Evolutionary conservation across 179 eudicot genomes (phyloP), one percentile per base, ranked within the genome.

Genomic region (Carnegiea gigantea): DNA sequence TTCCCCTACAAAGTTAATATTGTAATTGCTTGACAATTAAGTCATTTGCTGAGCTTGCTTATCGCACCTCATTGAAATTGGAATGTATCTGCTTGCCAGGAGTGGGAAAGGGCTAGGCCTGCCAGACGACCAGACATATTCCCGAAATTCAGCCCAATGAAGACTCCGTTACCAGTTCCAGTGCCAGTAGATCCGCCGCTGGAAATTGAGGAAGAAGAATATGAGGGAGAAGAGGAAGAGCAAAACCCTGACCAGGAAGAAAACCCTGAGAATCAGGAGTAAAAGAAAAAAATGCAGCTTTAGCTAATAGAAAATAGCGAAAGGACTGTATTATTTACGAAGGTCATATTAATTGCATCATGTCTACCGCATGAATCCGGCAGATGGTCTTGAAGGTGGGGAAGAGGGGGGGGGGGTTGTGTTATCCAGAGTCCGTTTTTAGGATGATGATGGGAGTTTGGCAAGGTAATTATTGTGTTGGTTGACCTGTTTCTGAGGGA

Each of bases 81-180:
- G 23, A 54, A 54, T 54, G 21, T 54, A 14, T 54, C 20, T 15
- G 20, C 62, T 54, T 54, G 72, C 89, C 9, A 94, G 98, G 98
- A 94, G 80, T 94, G 95, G 95, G 95, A 93, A 72, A 92, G 93
- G 81, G 94, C 94, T 2, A 92, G 88, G 81, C 98, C 97, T 74
- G 94, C 91, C 72, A 86, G 97, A 75, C 91, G 97, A 85, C 94
- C 98, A 44, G 98, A 93, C 62, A 91, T 93, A 83, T 93, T 95
- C 79, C 98, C 98, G 28, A 92, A 95, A 60, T 95, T 93, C 86
- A 92, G 97, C 83, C 98, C 98, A 8, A 93, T 95, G 98, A 95
- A 95, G 85, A 91, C 97, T 78, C 98, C 98, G 57, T 90, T 95
- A 82, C 98, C 98, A 33, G 91, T 94, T 28, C 98, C 98, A 44